Evolutionary conservation across 331 rosid genomes (phyloP).

Genomic region (Spiraea crenata): DNA sequence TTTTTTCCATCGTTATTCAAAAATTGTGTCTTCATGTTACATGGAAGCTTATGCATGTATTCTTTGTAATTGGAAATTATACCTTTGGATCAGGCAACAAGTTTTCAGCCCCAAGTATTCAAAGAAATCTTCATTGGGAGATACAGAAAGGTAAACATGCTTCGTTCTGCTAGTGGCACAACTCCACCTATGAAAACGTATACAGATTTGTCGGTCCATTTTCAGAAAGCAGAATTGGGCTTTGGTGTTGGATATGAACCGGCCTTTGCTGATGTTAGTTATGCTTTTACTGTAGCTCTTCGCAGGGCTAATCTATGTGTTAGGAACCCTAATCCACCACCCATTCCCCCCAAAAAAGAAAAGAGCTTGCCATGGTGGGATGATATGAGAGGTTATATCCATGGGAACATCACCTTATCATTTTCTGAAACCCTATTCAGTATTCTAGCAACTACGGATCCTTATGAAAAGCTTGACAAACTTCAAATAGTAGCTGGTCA

Average conservation of each 20-base stretch:
- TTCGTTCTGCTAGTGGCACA: conserved; percentile 97
- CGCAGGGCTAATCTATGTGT: conserved; percentile 95
- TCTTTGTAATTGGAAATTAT: conserved; percentile 27
- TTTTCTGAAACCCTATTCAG: conserved; percentile 75
- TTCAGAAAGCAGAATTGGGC: conserved; percentile 74
- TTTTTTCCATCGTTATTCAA: not conserved
- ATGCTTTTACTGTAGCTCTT: conserved; percentile 91
- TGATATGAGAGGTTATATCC: conserved; percentile 93
- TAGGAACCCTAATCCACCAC: conserved; percentile 44
- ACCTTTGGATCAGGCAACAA: conserved; percentile 72
- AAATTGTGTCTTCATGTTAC: conserved; percentile 11
- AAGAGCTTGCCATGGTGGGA: conserved; percentile 99
- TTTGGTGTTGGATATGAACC: conserved; percentile 99
- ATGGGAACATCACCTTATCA: conserved; percentile 69
- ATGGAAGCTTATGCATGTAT: conserved; percentile 19
- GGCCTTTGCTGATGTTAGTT: conserved; percentile 84
- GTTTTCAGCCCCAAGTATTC: conserved; percentile 91
- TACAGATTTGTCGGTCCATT: conserved; percentile 73
- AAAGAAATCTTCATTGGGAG: conserved; percentile 90
- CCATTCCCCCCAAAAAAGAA: conserved; percentile 77
- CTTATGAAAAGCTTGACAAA: conserved; percentile 92
- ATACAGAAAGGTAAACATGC: conserved; percentile 93
- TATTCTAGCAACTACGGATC: conserved; percentile 84
- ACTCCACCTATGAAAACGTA: conserved; percentile 96
- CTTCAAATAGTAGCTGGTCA: conserved; percentile 62